Conservation (phyloP, 805 yeast genomes). For the Barnettozyma populi region DNA sequence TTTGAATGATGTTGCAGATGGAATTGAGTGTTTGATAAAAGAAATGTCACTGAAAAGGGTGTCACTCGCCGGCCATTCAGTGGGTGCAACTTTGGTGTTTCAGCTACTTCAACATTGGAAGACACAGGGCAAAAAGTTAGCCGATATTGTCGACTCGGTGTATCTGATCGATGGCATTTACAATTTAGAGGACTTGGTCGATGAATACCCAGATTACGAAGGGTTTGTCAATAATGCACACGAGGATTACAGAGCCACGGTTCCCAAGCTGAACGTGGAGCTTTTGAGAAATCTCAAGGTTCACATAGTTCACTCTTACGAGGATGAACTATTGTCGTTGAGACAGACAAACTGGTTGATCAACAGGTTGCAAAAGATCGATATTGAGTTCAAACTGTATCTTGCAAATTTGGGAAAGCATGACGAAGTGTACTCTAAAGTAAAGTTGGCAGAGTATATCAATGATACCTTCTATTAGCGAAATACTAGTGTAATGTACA, state of each 20-base stretch:
- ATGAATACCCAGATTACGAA: slow-evolving; percentile 56
- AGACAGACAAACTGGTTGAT: slow-evolving; percentile 43
- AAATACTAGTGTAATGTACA: neutral
- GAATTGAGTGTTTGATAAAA: slow-evolving; percentile 17
- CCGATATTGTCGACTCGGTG: slow-evolving; percentile 18
- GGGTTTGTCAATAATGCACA: slow-evolving; percentile 60
- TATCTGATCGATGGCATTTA: slow-evolving; percentile 68
- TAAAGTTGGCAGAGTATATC: slow-evolving; percentile 32
- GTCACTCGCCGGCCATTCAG: slow-evolving; percentile 68
- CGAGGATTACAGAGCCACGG: slow-evolving; percentile 22
- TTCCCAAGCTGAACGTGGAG: slow-evolving; percentile 13
- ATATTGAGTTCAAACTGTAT: slow-evolving; percentile 17
- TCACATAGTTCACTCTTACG: slow-evolving; percentile 50
- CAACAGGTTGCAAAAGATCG: slow-evolving; percentile 26
- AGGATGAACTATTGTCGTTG: slow-evolving; percentile 59
- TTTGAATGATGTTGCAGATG: slow-evolving; percentile 46
- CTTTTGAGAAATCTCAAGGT: slow-evolving; percentile 16
- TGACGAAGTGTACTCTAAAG: slow-evolving; percentile 52
- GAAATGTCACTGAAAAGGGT: slow-evolving; percentile 9
- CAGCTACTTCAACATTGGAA: slow-evolving; percentile 7
- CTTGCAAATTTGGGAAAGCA: slow-evolving; percentile 51
- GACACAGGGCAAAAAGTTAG: neutral
- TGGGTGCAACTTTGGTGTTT: slow-evolving; percentile 54
- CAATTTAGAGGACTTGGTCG: slow-evolving; percentile 42
- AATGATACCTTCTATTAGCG: slow-evolving; percentile 13